Conservation (phyloP, 495 filamentous ascomycete genomes). For the Penicillium riverlandense region DNA sequence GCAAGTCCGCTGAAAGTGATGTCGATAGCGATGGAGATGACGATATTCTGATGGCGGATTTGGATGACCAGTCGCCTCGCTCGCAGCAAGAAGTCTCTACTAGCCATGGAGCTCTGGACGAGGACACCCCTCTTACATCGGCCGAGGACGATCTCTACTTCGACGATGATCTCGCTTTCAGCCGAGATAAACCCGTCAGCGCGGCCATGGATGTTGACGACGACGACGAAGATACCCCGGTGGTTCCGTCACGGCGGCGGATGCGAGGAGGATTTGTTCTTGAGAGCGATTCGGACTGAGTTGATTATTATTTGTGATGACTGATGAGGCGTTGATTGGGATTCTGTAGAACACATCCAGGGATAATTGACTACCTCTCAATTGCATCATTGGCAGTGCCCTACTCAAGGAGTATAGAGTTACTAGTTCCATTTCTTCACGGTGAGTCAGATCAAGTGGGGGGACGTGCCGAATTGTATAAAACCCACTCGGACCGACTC, state of each 20-base stretch:
- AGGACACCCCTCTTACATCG: conserved; percentile 23
- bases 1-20: conserved; percentile 12
- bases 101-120: conserved; percentile 14
- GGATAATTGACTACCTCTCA: no score
- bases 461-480: no score
- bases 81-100: conserved; percentile 12
- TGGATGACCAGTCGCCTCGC: conserved; percentile 13
- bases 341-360: conserved; percentile 1
- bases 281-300: conserved; percentile 46
- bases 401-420: no score
- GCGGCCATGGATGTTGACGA: conserved; percentile 7
- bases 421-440: no score
- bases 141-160: conserved; percentile 30
- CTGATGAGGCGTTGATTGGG: conserved; percentile 23
- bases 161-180: conserved; percentile 32
- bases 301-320: conserved; percentile 13
- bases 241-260: conserved; percentile 27
- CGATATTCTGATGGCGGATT: conserved; percentile 30
- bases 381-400: no score
- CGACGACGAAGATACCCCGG: conserved; percentile 25
- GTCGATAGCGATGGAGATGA: conserved; percentile 22
- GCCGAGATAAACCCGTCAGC: conserved; percentile 14
- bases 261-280: conserved; percentile 41
- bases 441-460: no score
- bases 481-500: no score